Percentiles rank a stretch among this genome's conserved stretches.
Conservation (phyloP, 495 filamentous ascomycete species). For the Aspergillus nanangensis region DNA sequence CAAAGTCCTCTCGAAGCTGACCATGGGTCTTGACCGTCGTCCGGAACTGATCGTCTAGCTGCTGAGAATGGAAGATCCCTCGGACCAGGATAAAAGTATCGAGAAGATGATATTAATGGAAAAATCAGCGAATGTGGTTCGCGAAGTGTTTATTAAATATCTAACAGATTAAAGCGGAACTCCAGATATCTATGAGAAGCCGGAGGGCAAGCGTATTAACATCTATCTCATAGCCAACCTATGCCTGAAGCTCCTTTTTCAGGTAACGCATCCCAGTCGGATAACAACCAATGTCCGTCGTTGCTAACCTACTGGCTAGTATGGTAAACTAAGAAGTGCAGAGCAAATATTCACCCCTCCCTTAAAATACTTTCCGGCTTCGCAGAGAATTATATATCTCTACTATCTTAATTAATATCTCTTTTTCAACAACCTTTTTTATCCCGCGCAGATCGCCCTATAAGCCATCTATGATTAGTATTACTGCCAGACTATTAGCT, state of each 20-base stretch:
- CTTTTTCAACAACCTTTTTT: constrained; percentile 77
- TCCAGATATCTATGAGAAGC: constrained; percentile 46
- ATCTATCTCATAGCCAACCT: constrained; percentile 91
- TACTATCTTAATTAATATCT: constrained; percentile 92
- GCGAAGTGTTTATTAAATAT: constrained; percentile 87
- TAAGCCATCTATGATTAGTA: constrained; percentile 78
- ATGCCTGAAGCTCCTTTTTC: constrained; percentile 83
- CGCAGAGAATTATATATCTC: constrained; percentile 84
- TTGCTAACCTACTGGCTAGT: constrained; percentile 25
- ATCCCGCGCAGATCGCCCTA: constrained; percentile 65
- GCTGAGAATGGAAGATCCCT: constrained; percentile 44
- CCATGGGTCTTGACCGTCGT: constrained; percentile 72
- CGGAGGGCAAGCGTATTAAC: constrained; percentile 78
- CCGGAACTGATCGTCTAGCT: constrained; percentile 63
- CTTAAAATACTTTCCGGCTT: constrained; percentile 73
- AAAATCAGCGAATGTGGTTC: constrained; percentile 77
- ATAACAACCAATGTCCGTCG: too few relatives aligned
- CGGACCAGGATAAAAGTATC: constrained; percentile 47
- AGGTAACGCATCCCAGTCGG: constrained; percentile 50
- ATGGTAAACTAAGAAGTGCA: constrained; percentile 57
- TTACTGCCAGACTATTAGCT: constrained; percentile 58
- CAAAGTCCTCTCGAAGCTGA: constrained; percentile 68
- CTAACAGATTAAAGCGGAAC: constrained; percentile 72
- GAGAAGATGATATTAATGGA: constrained; percentile 75
- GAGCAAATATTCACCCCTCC: constrained; percentile 85